Percentiles rank a stretch among this genome's conserved stretches.
Conservation (phyloP, 768 basidiomycete genomes). For the Tylopilus intermedius region DNA sequence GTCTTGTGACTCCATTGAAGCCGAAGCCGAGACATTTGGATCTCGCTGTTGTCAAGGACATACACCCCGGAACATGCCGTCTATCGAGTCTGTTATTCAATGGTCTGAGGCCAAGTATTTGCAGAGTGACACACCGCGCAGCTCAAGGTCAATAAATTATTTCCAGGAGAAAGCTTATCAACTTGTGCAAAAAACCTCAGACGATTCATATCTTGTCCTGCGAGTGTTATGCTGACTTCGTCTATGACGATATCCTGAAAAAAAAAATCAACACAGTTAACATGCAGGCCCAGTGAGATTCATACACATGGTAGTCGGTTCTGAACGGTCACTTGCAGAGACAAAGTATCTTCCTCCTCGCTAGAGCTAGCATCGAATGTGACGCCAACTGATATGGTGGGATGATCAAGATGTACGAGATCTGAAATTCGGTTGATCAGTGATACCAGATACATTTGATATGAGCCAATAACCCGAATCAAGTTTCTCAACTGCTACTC, state of each 20-base stretch:
- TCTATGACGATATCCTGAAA: constrained; percentile 57
- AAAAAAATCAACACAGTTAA: constrained; percentile 7
- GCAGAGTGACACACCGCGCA: constrained; percentile 57
- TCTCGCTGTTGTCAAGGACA: constrained; percentile 61
- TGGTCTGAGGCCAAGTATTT: background rate
- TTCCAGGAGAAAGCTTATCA: constrained; percentile 51
- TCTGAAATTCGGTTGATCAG: constrained; percentile 42
- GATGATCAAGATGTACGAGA: constrained; percentile 62
- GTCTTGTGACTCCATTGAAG: constrained; percentile 59
- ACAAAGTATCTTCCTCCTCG: constrained; percentile 62
- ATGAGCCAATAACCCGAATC: constrained; percentile 45
- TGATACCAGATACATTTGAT: background rate
- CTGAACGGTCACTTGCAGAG: constrained; percentile 51
- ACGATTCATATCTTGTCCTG: constrained; percentile 59
- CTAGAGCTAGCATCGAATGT: constrained; percentile 44
- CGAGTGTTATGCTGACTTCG: constrained; percentile 54
- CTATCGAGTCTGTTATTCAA: constrained; percentile 25
- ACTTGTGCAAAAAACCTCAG: constrained; percentile 48
- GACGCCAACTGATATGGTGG: constrained; percentile 54
- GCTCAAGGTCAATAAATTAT: constrained; percentile 52
- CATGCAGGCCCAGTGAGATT: constrained; percentile 5
- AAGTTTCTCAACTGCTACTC: constrained; percentile 44
- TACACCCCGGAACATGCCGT: constrained; percentile 68
- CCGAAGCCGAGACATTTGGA: constrained; percentile 57
- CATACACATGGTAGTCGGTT: constrained; percentile 78